Conservation (phyloP, 1,284 basidiomycete genomes). For the Moniliophthora roreri region DNA sequence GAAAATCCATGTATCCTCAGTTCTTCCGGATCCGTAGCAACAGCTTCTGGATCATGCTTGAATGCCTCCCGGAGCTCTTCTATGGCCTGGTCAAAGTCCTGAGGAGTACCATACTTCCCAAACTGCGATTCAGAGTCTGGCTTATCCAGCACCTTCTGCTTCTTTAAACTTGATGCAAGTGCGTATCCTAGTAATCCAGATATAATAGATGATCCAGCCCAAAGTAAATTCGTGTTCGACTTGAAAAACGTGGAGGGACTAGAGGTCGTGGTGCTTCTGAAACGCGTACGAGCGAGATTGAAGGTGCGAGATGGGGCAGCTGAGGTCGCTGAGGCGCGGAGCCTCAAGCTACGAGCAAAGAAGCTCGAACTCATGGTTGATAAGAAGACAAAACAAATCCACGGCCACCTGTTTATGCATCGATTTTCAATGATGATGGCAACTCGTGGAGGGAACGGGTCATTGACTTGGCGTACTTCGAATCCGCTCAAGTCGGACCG, state of each 20-base stretch:
- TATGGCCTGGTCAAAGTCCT: constrained; percentile 54
- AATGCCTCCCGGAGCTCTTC: constrained; percentile 44
- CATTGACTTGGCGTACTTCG: too few species aligned
- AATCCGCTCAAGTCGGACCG: too few species aligned
- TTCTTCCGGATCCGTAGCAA: constrained; percentile 57
- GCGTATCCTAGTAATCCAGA: background rate
- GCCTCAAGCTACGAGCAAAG: background rate
- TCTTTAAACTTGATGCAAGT: background rate
- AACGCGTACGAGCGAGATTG: background rate
- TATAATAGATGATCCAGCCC: background rate
- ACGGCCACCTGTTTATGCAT: too few species aligned
- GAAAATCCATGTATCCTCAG: constrained; percentile 59
- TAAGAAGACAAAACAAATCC: background rate
- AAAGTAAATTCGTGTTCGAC: background rate
- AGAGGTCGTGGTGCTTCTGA: background rate
- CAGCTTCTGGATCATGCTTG: constrained; percentile 29
- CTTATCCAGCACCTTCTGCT: background rate
- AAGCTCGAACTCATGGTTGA: background rate
- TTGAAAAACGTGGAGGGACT: too few species aligned
- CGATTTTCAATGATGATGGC: too few species aligned
- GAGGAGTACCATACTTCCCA: constrained; percentile 38
- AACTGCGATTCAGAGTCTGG: background rate
- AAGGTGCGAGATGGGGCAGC: background rate
- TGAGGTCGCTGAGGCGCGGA: background rate
- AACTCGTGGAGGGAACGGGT: too few species aligned